A percentile compares a stretch with the other conserved stretches of the same genome.
These are phyloP conservation scores for Meyerozyma carpophila DNA, from an alignment of 1,139 yeast genomes.

Conservation along the genomic window DNA sequence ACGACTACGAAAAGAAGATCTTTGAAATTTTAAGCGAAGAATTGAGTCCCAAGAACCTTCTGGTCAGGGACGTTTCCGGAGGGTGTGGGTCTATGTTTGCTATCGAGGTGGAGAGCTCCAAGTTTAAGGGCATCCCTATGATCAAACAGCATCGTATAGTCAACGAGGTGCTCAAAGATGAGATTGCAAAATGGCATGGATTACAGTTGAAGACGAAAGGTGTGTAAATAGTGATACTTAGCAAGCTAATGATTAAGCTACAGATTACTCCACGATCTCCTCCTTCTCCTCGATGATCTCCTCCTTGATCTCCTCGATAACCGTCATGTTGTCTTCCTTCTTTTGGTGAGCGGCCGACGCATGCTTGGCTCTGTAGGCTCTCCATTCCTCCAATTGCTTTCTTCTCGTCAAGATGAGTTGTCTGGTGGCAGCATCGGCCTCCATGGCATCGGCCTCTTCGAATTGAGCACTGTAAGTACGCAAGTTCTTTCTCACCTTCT, in stretches of 20 bases:
- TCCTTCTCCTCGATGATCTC: slow-evolving; percentile 74
- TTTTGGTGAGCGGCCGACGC: slow-evolving; percentile 26
- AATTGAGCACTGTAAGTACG: slow-evolving; percentile 88
- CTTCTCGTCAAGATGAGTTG: slow-evolving; percentile 86
- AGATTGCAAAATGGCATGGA: slow-evolving; percentile 92
- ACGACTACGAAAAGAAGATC: slow-evolving; percentile 64
- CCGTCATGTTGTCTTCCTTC: slow-evolving; percentile 47
- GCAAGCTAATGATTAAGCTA: slow-evolving; percentile 5
- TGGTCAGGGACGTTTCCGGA: slow-evolving; percentile 77
- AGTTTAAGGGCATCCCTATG: slow-evolving; percentile 77
- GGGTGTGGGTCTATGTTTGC: slow-evolving; percentile 99
- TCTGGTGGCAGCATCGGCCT: slow-evolving; percentile 87
- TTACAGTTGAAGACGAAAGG: slow-evolving; percentile 75
- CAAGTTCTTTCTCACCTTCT: slow-evolving; percentile 86
- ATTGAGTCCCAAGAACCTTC: slow-evolving; percentile 54
- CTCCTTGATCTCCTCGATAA: slow-evolving; percentile 62
- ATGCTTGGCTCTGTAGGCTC: slow-evolving; percentile 61
- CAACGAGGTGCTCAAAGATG: slow-evolving; percentile 75
- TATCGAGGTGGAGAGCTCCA: slow-evolving; percentile 64
- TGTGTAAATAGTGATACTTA: slow-evolving; percentile 10
- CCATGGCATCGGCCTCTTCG: slow-evolving; percentile 95
- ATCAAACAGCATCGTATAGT: slow-evolving; percentile 90
- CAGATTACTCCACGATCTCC: slow-evolving; percentile 58
- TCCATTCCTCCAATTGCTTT: slow-evolving; percentile 82
- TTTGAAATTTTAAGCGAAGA: slow-evolving; percentile 48